Percentiles rank a stretch among this genome's conserved stretches.
phyloP scores from a whole-genome alignment of 2,329 filamentous ascomycete genomes.

The Cordyceps cateniannulata region DNA sequence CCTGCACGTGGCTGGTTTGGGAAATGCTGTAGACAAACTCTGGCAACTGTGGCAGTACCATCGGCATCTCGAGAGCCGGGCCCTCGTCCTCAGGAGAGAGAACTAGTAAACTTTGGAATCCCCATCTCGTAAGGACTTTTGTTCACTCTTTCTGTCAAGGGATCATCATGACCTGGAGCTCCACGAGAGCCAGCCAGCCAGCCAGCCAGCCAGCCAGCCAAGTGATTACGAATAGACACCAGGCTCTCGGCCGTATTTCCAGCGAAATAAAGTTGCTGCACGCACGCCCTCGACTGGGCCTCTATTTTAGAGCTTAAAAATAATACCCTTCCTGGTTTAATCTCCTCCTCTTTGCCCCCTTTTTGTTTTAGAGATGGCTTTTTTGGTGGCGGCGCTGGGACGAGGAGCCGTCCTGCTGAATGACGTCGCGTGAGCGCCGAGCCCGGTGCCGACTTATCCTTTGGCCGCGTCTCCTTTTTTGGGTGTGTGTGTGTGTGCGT shows the following conservation, averaged over 20 bases:
- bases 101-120: neutral
- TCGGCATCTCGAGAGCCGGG: neutral
- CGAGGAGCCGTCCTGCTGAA: no score
- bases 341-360: neutral
- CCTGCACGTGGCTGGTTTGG: slow-evolving; percentile 4
- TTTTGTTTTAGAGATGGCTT: neutral
- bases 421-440: slow-evolving; percentile 9
- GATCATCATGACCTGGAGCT: no score
- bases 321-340: neutral
- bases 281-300: neutral
- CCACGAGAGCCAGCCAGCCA: no score
- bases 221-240: no score
- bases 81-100: neutral
- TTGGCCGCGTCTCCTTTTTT: neutral
- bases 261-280: neutral
- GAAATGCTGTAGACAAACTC: neutral
- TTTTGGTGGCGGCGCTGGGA: neutral
- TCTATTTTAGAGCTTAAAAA: neutral
- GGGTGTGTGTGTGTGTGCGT: neutral
- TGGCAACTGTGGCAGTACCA: neutral
- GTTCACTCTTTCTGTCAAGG: neutral
- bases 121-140: neutral
- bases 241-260: neutral
- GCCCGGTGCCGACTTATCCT: slow-evolving; percentile 4
- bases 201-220: no score